Conservation (phyloP, 345 rosid genomes). For the Eucalyptus sp. region DNA sequence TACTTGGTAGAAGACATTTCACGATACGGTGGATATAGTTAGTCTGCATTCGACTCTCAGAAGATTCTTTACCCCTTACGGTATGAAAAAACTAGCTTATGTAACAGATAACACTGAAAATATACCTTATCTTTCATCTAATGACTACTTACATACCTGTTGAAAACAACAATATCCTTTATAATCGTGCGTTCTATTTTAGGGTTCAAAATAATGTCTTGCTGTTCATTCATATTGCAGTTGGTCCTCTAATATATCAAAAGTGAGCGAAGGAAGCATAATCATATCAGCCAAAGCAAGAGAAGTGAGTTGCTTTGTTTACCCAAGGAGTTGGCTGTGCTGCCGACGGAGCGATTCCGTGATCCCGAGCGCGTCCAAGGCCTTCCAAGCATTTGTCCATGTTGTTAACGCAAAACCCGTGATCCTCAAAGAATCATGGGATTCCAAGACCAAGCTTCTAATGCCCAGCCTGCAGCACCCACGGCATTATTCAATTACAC, state of each 20-base stretch:
- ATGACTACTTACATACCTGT: not conserved
- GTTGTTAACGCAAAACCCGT: slow-evolving; percentile 40
- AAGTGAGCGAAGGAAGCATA: not conserved
- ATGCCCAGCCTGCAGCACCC: slow-evolving; percentile 49
- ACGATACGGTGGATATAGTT: no score
- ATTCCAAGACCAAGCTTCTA: slow-evolving; percentile 56
- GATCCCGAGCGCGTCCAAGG: slow-evolving; percentile 2
- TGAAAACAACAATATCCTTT: no score
- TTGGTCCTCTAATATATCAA: not conserved
- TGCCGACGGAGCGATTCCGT: not conserved
- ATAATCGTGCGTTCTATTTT: no score
- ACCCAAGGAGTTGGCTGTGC: not conserved
- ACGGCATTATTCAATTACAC: not conserved
- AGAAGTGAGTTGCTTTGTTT: slow-evolving; percentile 1
- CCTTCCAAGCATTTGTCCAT: slow-evolving; percentile 42
- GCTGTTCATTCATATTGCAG: not conserved
- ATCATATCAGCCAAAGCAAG: not conserved
- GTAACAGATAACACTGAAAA: no score
- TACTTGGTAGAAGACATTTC: no score
- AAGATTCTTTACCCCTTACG: no score
- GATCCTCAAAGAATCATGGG: slow-evolving; percentile 38
- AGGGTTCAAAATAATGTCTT: no score
- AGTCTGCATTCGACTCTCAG: no score
- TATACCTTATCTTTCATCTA: no score
- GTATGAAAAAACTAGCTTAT: no score